Evolutionary conservation across 371 early-diverging fungal species (phyloP), one percentile per base, ranked within the genome.

Genomic region (Actinomucor elegans): DNA sequence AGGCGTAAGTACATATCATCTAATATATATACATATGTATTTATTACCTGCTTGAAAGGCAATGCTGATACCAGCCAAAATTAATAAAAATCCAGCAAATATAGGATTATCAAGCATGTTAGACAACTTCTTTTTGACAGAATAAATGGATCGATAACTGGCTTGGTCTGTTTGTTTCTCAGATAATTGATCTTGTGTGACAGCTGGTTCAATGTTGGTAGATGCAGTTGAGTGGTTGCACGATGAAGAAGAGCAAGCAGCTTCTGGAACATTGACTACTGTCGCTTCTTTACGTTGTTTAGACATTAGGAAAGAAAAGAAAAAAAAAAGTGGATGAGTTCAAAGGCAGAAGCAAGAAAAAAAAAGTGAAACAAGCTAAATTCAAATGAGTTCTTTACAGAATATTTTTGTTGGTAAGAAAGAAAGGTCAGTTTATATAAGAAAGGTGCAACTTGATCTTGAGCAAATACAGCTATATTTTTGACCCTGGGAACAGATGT

Each of bases 11-110:
- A 35, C 35, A 35, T 11, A n/a, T 31, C 35, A 11, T 12, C 12
- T 35, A 35, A 35, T 7, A 35, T 6, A 38, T 38, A 38, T 5
- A 28, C 0, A 15, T 37, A 5, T 37, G 15, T 1, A 17, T n/a
- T 24, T 12, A 15, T 15, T 57, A 62, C 63, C 63, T 40, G 63
- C 58, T 57, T 62, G 63, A 47, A 62, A 52, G 4, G 63, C 63
- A 17, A 58, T 50, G n/a, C 41, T 12, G 14, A 46, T 24, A 29
- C 63, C 63, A 6, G 59, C 58, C 10, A 58, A 2, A 18, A 62
- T 31, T 10, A 62, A 31, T 14, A 62, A 37, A 21, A 57, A 51
- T 0, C 51, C 46, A 21, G 52, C 17, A n/a, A 61, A 57, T 6
- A 44, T 33, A 15, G 45, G 28, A 20, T 58, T 45, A 33, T 50